These are phyloP conservation scores for Thermomucor indicae-seudaticae DNA, from an alignment of 371 early-diverging fungal genomes.

Conservation along the genomic window DNA sequence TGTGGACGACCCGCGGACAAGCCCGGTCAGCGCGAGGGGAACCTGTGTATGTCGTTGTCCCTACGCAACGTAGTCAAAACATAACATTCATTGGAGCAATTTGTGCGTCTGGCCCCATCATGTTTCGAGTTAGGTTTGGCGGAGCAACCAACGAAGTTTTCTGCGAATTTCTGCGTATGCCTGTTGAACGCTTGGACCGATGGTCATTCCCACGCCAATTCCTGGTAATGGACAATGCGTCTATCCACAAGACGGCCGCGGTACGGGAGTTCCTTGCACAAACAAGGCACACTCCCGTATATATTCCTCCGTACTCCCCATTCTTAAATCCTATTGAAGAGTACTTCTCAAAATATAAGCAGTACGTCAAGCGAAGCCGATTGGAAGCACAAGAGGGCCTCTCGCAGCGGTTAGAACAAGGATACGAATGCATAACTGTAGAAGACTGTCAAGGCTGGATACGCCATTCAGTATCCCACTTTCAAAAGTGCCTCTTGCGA, in stretches of 20 bases:
- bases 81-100: neutral
- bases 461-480: too few relatives aligned
- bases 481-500: too few relatives aligned
- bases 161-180: neutral
- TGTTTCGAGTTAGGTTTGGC: neutral
- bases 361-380: neutral
- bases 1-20: too few relatives aligned
- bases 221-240: conserved; percentile 6
- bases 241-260: neutral
- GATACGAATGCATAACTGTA: too few relatives aligned
- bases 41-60: neutral
- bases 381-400: conserved; percentile 1
- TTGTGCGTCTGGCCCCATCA: neutral
- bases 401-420: too few relatives aligned
- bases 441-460: too few relatives aligned
- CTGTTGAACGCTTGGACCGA: neutral
- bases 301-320: conserved; percentile 10
- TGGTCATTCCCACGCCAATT: neutral
- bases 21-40: neutral
- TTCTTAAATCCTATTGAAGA: conserved; percentile 8
- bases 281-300: conserved; percentile 2
- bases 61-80: neutral
- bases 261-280: neutral
- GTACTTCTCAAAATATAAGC: conserved; percentile 1
- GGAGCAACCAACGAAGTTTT: neutral